Percentiles rank a stretch among this genome's conserved stretches.
Evolutionary conservation across 805 yeast species (phyloP).

Genomic region (Jamesozyma piceae): DNA sequence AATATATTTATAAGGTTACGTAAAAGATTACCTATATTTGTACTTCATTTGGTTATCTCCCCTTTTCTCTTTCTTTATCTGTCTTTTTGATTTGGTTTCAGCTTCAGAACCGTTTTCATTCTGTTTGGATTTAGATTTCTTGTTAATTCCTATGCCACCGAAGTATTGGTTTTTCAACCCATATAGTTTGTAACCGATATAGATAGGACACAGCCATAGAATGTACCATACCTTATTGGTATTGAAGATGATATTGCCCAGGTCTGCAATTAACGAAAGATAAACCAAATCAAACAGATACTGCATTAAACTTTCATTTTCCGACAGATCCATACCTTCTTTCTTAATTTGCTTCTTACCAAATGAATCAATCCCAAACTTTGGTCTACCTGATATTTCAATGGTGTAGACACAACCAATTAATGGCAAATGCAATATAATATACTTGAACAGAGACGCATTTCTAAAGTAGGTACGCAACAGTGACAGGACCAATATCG

Average conservation of each 20-base stretch:
- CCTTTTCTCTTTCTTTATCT: slow-evolving; percentile 33
- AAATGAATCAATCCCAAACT: slow-evolving; percentile 12
- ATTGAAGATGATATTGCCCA: slow-evolving; percentile 37
- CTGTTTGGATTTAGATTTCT: neutral
- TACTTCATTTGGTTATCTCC: slow-evolving; percentile 31
- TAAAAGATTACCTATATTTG: slow-evolving; percentile 18
- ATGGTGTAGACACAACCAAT: slow-evolving; percentile 34
- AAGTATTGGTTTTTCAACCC: slow-evolving; percentile 20
- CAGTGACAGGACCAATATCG: slow-evolving; percentile 26
- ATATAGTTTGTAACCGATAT: slow-evolving; percentile 35
- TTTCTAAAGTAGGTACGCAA: slow-evolving; percentile 30
- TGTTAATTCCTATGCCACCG: slow-evolving; percentile 5
- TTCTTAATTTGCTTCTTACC: slow-evolving; percentile 29
- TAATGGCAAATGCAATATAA: slow-evolving; percentile 27
- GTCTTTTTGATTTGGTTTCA: slow-evolving; percentile 33
- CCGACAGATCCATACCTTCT: slow-evolving; percentile 41
- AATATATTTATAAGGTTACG: no score
- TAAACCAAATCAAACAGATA: slow-evolving; percentile 48
- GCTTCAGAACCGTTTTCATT: slow-evolving; percentile 1
- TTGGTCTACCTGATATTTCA: slow-evolving; percentile 45
- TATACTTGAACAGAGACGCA: slow-evolving; percentile 10
- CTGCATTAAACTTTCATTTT: slow-evolving; percentile 40
- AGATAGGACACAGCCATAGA: slow-evolving; percentile 29
- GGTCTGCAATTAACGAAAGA: slow-evolving; percentile 41
- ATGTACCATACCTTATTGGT: slow-evolving; percentile 42